These are phyloP conservation scores for Podila verticillata DNA, from an alignment of 192 early-diverging fungal species.

Conservation along the genomic window DNA sequence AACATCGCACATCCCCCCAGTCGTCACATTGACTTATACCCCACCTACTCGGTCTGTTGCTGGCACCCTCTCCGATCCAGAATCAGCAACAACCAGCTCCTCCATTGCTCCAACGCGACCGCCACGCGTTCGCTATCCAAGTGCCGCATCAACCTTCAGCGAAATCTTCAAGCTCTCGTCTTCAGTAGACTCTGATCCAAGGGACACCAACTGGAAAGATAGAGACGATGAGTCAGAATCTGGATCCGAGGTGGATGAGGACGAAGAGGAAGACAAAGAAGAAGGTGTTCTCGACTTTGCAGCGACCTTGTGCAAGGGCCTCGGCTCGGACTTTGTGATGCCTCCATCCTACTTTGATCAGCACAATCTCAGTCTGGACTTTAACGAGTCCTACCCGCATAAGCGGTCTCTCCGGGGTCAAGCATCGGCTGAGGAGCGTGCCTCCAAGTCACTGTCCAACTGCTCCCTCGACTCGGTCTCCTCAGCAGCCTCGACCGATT, in stretches of 20 bases:
- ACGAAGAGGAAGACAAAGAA: not conserved
- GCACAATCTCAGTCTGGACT: conserved; percentile 10
- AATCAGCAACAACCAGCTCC: not conserved
- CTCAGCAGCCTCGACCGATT: conserved; percentile 1
- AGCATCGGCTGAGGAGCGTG: not conserved
- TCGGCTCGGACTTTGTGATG: conserved; percentile 22
- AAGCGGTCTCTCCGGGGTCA: conserved; percentile 1
- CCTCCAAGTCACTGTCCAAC: conserved; percentile 12
- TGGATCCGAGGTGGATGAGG: no score
- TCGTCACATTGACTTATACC: not conserved
- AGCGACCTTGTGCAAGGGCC: conserved; percentile 1
- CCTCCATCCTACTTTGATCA: conserved; percentile 27
- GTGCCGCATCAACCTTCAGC: not conserved
- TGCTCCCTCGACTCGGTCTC: conserved; percentile 22
- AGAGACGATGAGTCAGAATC: no score
- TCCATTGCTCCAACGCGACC: not conserved
- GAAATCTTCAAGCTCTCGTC: conserved; percentile 1
- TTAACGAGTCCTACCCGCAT: conserved; percentile 12
- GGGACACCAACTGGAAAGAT: not conserved
- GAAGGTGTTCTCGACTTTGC: conserved; percentile 12
- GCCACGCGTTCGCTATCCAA: not conserved
- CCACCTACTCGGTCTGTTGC: not conserved
- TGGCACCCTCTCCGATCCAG: not conserved
- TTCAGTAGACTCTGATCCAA: not conserved
- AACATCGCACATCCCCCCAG: not conserved